phyloP scores from a whole-genome alignment of 805 yeast genomes.

The Yueomyces sp. region DNA sequence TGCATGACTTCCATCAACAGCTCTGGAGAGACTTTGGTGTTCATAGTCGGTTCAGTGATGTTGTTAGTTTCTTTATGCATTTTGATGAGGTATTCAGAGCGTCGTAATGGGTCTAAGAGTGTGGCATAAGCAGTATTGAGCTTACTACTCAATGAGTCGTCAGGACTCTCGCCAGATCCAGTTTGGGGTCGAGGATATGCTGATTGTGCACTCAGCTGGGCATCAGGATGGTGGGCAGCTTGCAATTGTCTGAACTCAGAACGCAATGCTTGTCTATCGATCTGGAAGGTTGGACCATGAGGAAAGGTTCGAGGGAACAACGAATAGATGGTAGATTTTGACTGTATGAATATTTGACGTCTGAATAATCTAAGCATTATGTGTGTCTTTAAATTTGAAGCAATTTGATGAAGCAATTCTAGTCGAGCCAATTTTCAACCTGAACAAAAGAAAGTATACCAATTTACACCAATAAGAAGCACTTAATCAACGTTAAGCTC shows the following conservation, averaged over 20 bases:
- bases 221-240: constrained; percentile 73
- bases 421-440: too few relatives aligned
- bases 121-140: constrained; percentile 71
- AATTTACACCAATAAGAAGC: too few relatives aligned
- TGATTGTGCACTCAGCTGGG: constrained; percentile 7
- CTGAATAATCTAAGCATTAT: too few relatives aligned
- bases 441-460: too few relatives aligned
- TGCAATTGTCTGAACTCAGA: constrained; percentile 68
- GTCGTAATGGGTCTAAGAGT: constrained; percentile 50
- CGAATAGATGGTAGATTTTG: constrained; percentile 31
- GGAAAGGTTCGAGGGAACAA: constrained; percentile 71
- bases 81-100: constrained; percentile 57
- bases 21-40: constrained; percentile 7
- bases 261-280: constrained; percentile 45
- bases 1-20: constrained; percentile 69
- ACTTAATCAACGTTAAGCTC: too few relatives aligned
- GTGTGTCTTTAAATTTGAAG: too few relatives aligned
- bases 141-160: constrained; percentile 28
- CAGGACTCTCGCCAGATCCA: constrained; percentile 4
- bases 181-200: neutral
- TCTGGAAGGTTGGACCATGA: constrained; percentile 49
- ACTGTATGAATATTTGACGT: too few relatives aligned
- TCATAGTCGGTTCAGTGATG: constrained; percentile 27
- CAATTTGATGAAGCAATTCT: too few relatives aligned
- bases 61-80: constrained; percentile 42